Evolutionary conservation across 805 yeast species (phyloP), one percentile per base, ranked within the genome.

Genomic region (Maudiozyma saulgeensis): DNA sequence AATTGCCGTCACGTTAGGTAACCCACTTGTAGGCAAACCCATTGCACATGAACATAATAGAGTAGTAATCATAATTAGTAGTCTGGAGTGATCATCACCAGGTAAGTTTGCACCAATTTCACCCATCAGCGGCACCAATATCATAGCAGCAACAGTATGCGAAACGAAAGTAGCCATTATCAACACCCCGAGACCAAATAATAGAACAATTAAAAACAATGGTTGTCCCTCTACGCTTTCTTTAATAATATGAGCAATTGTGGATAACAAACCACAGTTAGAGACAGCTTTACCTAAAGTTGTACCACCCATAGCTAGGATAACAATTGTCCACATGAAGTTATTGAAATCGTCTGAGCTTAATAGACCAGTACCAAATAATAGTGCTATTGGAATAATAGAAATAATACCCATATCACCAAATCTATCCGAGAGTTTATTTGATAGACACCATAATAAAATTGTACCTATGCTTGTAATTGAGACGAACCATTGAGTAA

Each of bases 371-470:
- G 96, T 80, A 5, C 96, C 98, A 62, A 91, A 91, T 61, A 91
- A 83, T n/a, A 88, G 68, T n/a, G 89, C 76, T 60, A 91, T 77
- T 11, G 99, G 97, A 16, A 90, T 76, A 49, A 93, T 75, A 0
- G 98, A 95, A 52, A 93, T 81, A 55, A 90, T 82, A n/a, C 99
- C 99, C 93, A 90, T 88, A 58, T 90, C 96, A 34, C 99, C 99
- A 61, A 91, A 80, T 1, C 80, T 61, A 0, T 78, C 79, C 50
- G 84, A 81, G 11, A 90, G 68, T 59, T 79, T 78, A 39, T 86
- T 86, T 0, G 95, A 84, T 48, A 88, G 70, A 70, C 98, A 91
- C 99, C 99, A 91, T 41, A 91, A 70, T 1, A 79, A 65, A 50
- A 91, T 91, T 1, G 99, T 93, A 0, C 72, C 59, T 0, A 83